Evolutionary conservation across 2,329 filamentous ascomycete species (phyloP).

Genomic region (Penicillium oxalicum): DNA sequence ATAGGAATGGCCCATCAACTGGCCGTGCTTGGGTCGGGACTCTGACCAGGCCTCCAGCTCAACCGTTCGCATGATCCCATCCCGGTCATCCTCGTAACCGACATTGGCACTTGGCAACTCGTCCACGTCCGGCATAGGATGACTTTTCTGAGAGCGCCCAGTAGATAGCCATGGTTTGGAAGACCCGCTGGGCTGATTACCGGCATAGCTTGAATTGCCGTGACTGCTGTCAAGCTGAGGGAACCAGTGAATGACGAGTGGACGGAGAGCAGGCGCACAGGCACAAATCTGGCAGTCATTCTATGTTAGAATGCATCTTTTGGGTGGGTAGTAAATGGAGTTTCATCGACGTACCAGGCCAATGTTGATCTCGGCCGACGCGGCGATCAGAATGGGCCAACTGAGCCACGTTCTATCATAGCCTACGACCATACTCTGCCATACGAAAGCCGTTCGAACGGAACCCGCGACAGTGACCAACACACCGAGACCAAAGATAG

Average conservation of each 20-base stretch:
- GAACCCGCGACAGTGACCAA: constrained; percentile 33
- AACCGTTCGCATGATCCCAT: constrained; percentile 30
- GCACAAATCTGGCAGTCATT: constrained; percentile 27
- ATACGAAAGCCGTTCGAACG: constrained; percentile 31
- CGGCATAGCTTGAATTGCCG: constrained; percentile 14
- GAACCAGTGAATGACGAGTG: constrained; percentile 26
- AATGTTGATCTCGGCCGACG: constrained; percentile 29
- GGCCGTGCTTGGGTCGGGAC: constrained; percentile 10
- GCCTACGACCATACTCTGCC: constrained; percentile 26
- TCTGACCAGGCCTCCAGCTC: constrained; percentile 32
- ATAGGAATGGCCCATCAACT: constrained; percentile 11
- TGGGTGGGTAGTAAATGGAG: background rate
- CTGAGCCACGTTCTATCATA: constrained; percentile 32
- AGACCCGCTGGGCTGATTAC: constrained; percentile 11
- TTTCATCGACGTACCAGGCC: constrained; percentile 26
- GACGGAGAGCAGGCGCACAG: constrained; percentile 32
- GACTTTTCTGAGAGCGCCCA: constrained; percentile 20
- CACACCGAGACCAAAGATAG: constrained; percentile 34
- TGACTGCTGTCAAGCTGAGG: constrained; percentile 28
- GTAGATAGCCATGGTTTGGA: constrained; percentile 21
- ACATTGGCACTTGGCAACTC: constrained; percentile 1
- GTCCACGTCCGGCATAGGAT: background rate
- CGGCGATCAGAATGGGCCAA: constrained; percentile 30
- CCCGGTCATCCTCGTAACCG: constrained; percentile 17
- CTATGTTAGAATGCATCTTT: too few species aligned